A percentile compares a stretch with the other conserved stretches of the same genome.
phyloP scores from a whole-genome alignment of 306 rosid genomes.

The Lagenaria siceraria region DNA sequence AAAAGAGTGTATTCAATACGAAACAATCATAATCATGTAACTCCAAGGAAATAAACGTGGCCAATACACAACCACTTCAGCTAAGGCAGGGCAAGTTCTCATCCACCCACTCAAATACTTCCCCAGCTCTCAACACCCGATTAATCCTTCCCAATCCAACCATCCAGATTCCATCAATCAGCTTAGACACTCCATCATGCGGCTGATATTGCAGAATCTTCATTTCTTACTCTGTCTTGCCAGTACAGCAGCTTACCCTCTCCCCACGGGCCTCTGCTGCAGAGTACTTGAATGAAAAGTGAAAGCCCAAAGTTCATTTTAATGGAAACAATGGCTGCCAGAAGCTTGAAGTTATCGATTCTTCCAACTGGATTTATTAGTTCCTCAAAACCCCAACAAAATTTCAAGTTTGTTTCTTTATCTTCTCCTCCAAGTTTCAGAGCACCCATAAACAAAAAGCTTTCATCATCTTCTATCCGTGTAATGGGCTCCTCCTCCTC shows the following conservation, averaged over 20 bases:
- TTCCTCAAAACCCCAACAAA: constrained; percentile 24
- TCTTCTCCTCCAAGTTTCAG: constrained; percentile 18
- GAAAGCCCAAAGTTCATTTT: background rate
- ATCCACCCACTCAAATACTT: background rate
- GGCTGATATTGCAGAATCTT: background rate
- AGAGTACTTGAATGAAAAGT: background rate
- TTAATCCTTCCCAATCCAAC: background rate
- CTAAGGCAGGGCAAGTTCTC: background rate
- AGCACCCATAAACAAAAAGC: constrained; percentile 27
- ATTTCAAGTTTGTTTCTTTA: constrained; percentile 14
- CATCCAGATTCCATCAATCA: background rate
- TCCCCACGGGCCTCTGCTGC: background rate
- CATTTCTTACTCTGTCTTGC: background rate
- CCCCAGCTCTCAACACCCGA: background rate
- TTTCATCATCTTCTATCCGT: constrained; percentile 26
- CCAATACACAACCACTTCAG: background rate
- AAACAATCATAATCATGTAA: background rate
- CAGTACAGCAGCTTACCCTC: background rate
- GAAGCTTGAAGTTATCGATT: constrained; percentile 23
- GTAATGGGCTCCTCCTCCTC: constrained; percentile 79
- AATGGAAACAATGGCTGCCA: constrained; percentile 32
- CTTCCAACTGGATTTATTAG: constrained; percentile 19
- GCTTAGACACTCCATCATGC: background rate
- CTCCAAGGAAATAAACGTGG: background rate
- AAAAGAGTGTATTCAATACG: background rate